phyloP scores from a whole-genome alignment of 805 yeast species.

The Wickerhamomyces rabaulensis region DNA sequence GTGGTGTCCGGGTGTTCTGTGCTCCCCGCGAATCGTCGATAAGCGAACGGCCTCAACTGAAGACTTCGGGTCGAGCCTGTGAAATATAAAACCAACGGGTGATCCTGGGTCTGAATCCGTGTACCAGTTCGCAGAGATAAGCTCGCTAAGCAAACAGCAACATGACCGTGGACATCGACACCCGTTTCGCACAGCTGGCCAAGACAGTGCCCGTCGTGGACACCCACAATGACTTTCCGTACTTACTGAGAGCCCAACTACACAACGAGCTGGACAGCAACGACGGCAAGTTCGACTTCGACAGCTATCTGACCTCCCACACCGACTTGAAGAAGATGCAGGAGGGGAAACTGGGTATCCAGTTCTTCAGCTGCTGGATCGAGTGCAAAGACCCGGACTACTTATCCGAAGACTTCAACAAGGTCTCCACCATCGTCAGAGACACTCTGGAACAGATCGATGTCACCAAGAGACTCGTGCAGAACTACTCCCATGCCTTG shows the following conservation, averaged over 20 bases:
- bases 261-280: constrained; percentile 35
- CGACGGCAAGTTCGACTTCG: constrained; percentile 33
- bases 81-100: not conserved
- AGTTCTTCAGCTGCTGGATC: constrained; percentile 45
- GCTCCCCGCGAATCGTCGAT: not conserved
- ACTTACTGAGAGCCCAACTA: constrained; percentile 38
- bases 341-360: constrained; percentile 42
- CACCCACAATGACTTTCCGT: constrained; percentile 49
- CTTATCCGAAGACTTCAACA: constrained; percentile 39
- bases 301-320: constrained; percentile 34
- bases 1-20: not conserved
- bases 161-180: constrained; percentile 9
- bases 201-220: constrained; percentile 37
- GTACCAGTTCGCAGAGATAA: too few species aligned
- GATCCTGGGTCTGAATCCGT: too few species aligned
- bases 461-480: constrained; percentile 39
- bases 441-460: constrained; percentile 53
- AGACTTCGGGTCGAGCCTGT: not conserved
- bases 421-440: constrained; percentile 38
- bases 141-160: not conserved
- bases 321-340: constrained; percentile 39
- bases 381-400: constrained; percentile 38
- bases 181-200: constrained; percentile 13
- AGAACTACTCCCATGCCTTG: constrained; percentile 34
- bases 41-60: not conserved